These are phyloP conservation scores for Microcyclosporella mali DNA, from an alignment of 2,329 filamentous ascomycete genomes.

Conservation along the genomic window DNA sequence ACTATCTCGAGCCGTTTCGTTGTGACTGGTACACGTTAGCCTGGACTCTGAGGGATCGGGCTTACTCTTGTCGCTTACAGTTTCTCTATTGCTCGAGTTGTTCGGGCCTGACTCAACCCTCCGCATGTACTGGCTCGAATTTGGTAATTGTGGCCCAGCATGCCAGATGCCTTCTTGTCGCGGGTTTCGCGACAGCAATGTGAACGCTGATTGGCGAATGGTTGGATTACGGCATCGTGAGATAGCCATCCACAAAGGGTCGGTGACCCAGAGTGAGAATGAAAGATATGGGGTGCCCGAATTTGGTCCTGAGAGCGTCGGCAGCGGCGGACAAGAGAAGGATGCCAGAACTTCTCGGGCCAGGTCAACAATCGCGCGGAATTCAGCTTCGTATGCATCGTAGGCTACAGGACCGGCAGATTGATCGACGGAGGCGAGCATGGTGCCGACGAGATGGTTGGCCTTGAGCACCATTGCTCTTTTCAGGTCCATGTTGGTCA, in stretches of 20 bases:
- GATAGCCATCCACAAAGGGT: constrained; percentile 32
- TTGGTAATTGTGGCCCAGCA: constrained; percentile 26
- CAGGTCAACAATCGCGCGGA: constrained; percentile 30
- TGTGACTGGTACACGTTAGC: constrained; percentile 18
- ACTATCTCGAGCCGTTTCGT: constrained; percentile 15
- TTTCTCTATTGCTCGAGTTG: constrained; percentile 9
- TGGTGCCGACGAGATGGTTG: constrained; percentile 29
- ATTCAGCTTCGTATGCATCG: constrained; percentile 28
- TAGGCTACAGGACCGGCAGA: constrained; percentile 28
- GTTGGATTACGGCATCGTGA: constrained; percentile 28
- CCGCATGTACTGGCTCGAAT: constrained; percentile 22
- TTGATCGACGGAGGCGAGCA: constrained; percentile 30
- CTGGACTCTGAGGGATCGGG: constrained; percentile 5
- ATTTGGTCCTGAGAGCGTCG: constrained; percentile 24
- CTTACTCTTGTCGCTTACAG: constrained; percentile 15
- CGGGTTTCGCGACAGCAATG: constrained; percentile 28
- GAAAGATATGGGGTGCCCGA: constrained; percentile 28
- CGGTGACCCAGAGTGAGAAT: constrained; percentile 31
- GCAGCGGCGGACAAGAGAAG: constrained; percentile 29
- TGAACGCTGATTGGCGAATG: constrained; percentile 29
- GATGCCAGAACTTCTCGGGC: constrained; percentile 29
- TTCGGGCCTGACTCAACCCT: constrained; percentile 15
- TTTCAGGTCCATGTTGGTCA: constrained; percentile 29
- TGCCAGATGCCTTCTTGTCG: constrained; percentile 32
- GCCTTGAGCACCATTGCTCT: constrained; percentile 32